These are phyloP conservation scores for Penicillium sp. DNA, from an alignment of 2,329 filamentous ascomycete species.

Conservation along the genomic window DNA sequence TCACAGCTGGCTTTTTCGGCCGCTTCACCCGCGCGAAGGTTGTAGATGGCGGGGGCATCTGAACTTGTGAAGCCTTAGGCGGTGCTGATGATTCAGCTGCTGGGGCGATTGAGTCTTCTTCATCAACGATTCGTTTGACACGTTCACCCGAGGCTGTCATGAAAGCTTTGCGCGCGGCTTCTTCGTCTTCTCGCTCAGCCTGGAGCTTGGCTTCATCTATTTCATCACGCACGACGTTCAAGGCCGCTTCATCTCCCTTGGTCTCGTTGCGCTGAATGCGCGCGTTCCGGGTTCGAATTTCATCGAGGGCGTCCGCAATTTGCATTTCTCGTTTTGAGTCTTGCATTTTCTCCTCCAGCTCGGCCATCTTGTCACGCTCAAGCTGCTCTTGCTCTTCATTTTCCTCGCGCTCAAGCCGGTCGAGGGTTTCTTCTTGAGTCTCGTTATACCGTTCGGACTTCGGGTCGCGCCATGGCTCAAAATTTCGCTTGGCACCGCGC, in stretches of 20 bases:
- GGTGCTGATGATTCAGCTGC: slow-evolving; percentile 29
- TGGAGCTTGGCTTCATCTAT: slow-evolving; percentile 55
- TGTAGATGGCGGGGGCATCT: slow-evolving; percentile 49
- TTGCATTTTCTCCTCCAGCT: slow-evolving; percentile 85
- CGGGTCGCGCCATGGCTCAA: slow-evolving; percentile 78
- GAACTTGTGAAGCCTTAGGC: slow-evolving; percentile 25
- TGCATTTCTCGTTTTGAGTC: slow-evolving; percentile 96
- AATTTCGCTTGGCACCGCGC: slow-evolving; percentile 81
- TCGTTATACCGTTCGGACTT: slow-evolving; percentile 58
- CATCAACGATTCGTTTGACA: slow-evolving; percentile 50
- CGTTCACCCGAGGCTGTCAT: slow-evolving; percentile 54
- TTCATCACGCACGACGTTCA: slow-evolving; percentile 53
- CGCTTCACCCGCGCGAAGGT: slow-evolving; percentile 72
- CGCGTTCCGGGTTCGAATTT: slow-evolving; percentile 88
- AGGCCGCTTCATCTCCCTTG: slow-evolving; percentile 53
- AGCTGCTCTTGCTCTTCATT: slow-evolving; percentile 57
- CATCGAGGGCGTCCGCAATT: slow-evolving; percentile 89
- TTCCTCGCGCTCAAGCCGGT: slow-evolving; percentile 73
- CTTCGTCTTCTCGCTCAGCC: slow-evolving; percentile 75
- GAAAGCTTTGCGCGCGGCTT: slow-evolving; percentile 74
- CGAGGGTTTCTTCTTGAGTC: slow-evolving; percentile 79
- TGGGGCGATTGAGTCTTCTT: slow-evolving; percentile 31
- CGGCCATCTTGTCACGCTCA: slow-evolving; percentile 88
- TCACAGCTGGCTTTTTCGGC: slow-evolving; percentile 76
- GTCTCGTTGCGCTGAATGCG: slow-evolving; percentile 70